Conservation (phyloP, 192 early-diverging fungal species). For the Entomortierella beljakovae region DNA sequence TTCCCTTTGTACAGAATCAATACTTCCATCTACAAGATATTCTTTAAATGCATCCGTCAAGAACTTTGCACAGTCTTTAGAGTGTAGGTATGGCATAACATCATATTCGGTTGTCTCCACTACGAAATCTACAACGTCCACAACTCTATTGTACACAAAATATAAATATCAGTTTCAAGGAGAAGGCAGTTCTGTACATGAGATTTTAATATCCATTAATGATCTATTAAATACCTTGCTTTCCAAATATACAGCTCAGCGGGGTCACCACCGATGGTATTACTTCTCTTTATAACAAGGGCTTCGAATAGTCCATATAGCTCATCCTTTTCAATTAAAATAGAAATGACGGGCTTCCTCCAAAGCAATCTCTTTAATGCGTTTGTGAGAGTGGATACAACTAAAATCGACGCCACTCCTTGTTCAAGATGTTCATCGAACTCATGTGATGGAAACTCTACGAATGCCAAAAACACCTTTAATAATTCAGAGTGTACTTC, state of each 20-base stretch:
- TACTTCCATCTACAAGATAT: slow-evolving; percentile 48
- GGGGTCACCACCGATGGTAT: slow-evolving; percentile 26
- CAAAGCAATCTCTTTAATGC: slow-evolving; percentile 42
- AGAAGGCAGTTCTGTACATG: not conserved
- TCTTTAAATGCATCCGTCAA: slow-evolving; percentile 47
- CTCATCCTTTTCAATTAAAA: slow-evolving; percentile 38
- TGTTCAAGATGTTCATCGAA: slow-evolving; percentile 49
- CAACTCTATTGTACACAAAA: slow-evolving; percentile 20
- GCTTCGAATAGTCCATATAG: slow-evolving; percentile 38
- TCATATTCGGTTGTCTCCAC: slow-evolving; percentile 40
- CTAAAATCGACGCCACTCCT: slow-evolving; percentile 46
- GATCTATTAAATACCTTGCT: slow-evolving; percentile 12
- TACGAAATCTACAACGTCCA: slow-evolving; percentile 41
- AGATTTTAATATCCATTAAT: not conserved
- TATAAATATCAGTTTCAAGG: too few species aligned
- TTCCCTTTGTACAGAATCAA: slow-evolving; percentile 53
- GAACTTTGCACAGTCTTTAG: slow-evolving; percentile 44
- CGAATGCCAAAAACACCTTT: slow-evolving; percentile 22
- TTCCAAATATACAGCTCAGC: slow-evolving; percentile 54
- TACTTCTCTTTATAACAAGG: slow-evolving; percentile 35
- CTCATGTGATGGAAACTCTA: slow-evolving; percentile 37
- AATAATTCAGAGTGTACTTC: slow-evolving; percentile 21
- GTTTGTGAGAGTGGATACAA: slow-evolving; percentile 43
- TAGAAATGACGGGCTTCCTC: slow-evolving; percentile 46
- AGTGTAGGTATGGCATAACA: slow-evolving; percentile 50